Evolutionary conservation across 2,329 filamentous ascomycete species (phyloP), one percentile per base, ranked within the genome.

Genomic region (Sporothrix luriei): DNA sequence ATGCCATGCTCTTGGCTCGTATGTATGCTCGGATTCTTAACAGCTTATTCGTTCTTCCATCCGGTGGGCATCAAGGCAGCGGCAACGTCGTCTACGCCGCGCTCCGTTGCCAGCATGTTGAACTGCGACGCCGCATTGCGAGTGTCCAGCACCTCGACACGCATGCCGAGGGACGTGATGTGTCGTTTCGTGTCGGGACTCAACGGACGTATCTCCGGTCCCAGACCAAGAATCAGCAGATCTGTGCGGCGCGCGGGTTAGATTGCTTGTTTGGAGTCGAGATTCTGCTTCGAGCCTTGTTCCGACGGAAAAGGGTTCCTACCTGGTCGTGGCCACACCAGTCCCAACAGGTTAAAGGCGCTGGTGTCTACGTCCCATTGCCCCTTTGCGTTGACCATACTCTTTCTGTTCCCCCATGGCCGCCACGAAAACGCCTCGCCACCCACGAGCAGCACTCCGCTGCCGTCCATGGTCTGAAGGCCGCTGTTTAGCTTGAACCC

Each of bases 51-150:
- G 70, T 92, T 90, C 75, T 84, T 87, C 92, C 92, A 96, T 2
- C 93, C 93, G 68, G 95, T 85, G 0, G 94, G 94, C 78, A 98
- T 87, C 79, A 99, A 78, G 11, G 93, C 94, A 2, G 93, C 94
- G 38, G 93, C 94, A 72, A 98, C 89, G 75, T 94, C 90, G 24
- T 88, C 85, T 6, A 95, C 88, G 1, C 95, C 94, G 66, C 95
- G 84, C 82, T 99, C 95, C 21, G 93, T 98, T n/a, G 93, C 94
- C 68, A 99, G 82, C 76, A 99, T 78, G 77, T 99, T 99, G 79
- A 95, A 99, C 78, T 97, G 93, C 46, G 94, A 91, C 1, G 94
- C 92, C 10, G 95, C 95, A 80, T 98, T 98, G 73, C 93, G 85
- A 43, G 95, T 98, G 80, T 98, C 95, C 76, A 94, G 86, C 3